Base-by-base conservation (phyloP, 345 rosid genomes). In the Passiflora organensis region DNA sequence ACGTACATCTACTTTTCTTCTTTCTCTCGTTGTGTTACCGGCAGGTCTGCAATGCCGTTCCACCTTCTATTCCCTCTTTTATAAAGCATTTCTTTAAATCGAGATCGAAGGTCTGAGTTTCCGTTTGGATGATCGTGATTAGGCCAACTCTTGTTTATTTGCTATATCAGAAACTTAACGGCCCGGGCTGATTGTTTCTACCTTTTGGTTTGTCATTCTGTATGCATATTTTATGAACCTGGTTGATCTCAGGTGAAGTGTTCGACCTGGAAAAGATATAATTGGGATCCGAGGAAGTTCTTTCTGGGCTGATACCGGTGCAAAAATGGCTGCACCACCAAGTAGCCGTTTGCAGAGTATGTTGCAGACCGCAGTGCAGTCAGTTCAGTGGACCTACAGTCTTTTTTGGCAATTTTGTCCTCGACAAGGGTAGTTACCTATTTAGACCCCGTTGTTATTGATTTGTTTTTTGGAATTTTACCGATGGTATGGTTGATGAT, bases 391-490 rank as follows among this genome's bases (percentile, higher is more conserved):
- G 99, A 89, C 96, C 46, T 94, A 94, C 65, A 76, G 96, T 67
- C 82, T 94, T 68, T 85, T 84, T 58, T 94, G 99, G 99, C 90
- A 87, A 72, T 16, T 82, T 43, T 89, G 91, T 76, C 97, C 99
- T 0, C 97, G 82, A 51, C 90, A 87, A 85, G 83, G 97, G 99
- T 93, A 77, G 48, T 39, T 23, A 50, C 24, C 46, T 42, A 25
- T 19, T 28, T 18, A 3, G 5, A 37, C 13, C n/a, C n/a, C n/a
- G n/a, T n/a, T n/a, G n/a, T 37, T 6, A 2, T 37, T 37, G 8
- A 37, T 37, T 6, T 6, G 13, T 2, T 37, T 13, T 37, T 37
- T 9, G 13, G 12, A 36, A 36, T 36, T 6, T 37, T 37, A 13
- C 41, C n/a, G n/a, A n/a, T n/a, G n/a, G n/a, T n/a, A n/a, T n/a